phyloP scores from a whole-genome alignment of 129 eudicot genomes.

The Escallonia rubra region DNA sequence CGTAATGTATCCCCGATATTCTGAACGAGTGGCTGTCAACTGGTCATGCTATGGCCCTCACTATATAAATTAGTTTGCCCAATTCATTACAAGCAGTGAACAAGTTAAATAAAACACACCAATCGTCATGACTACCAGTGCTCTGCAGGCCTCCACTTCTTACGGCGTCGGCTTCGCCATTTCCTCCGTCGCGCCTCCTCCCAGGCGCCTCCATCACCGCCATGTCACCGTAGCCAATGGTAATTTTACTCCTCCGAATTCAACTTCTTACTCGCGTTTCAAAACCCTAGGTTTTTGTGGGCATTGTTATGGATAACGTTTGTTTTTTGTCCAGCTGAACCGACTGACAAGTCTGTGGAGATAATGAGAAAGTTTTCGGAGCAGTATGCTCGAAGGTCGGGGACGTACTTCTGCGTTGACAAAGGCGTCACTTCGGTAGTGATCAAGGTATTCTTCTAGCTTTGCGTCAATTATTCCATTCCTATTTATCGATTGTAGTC shows the following conservation, averaged over 20 bases:
- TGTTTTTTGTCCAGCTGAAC: constrained; percentile 50
- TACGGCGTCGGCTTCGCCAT: constrained; percentile 34
- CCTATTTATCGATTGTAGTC: neutral
- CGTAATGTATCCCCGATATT: constrained; percentile 9
- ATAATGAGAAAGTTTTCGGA: constrained; percentile 97
- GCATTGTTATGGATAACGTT: neutral
- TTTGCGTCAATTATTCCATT: neutral
- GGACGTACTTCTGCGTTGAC: constrained; percentile 87
- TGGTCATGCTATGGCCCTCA: neutral
- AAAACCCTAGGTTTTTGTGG: no score
- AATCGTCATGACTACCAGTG: constrained; percentile 21
- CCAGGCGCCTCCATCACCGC: constrained; percentile 18
- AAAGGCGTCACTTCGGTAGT: constrained; percentile 96
- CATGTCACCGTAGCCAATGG: constrained; percentile 34
- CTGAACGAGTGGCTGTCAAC: constrained; percentile 27
- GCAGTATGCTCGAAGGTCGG: constrained; percentile 93
- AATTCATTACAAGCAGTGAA: neutral
- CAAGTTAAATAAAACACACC: neutral
- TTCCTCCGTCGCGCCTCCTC: constrained; percentile 27
- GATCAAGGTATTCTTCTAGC: constrained; percentile 67
- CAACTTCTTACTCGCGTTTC: no score
- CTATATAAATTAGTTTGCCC: neutral
- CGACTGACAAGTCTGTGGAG: constrained; percentile 85
- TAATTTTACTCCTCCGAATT: neutral
- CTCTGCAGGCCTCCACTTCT: constrained; percentile 64